These are phyloP conservation scores for Exophiala sp. DNA, from an alignment of 2,329 filamentous ascomycete species.

Conservation along the genomic window DNA sequence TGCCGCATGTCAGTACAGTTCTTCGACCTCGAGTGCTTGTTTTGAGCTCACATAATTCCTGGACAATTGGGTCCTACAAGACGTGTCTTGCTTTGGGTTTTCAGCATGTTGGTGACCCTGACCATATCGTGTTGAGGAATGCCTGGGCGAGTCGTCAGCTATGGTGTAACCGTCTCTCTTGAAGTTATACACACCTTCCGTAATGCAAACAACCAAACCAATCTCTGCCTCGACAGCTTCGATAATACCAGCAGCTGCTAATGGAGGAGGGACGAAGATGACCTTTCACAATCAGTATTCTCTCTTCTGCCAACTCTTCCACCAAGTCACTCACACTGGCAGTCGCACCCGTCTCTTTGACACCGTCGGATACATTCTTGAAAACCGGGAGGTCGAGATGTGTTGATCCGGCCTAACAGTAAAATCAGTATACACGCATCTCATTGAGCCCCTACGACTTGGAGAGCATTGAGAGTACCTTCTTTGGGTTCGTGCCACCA, in stretches of 20 bases:
- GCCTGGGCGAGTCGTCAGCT: conserved; percentile 44
- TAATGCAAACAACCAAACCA: conserved; percentile 76
- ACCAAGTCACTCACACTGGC: conserved; percentile 62
- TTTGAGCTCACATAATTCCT: conserved; percentile 97
- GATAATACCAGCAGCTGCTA: conserved; percentile 93
- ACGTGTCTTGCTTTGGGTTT: conserved; percentile 94
- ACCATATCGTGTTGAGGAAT: conserved; percentile 74
- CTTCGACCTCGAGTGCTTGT: conserved; percentile 67
- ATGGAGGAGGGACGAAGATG: conserved; percentile 87
- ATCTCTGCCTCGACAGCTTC: conserved; percentile 93
- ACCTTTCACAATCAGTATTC: conserved; percentile 1
- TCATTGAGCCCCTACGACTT: neutral
- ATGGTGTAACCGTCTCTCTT: neutral
- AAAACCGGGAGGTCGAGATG: conserved; percentile 94
- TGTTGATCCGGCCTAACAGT: conserved; percentile 63
- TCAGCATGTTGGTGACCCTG: conserved; percentile 95
- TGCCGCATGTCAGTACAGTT: conserved; percentile 60
- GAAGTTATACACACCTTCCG: conserved; percentile 43
- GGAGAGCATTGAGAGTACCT: conserved; percentile 40
- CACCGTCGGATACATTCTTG: conserved; percentile 78
- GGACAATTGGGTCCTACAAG: conserved; percentile 98
- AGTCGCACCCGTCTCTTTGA: conserved; percentile 84
- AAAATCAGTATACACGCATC: conserved; percentile 3
- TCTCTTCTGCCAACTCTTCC: neutral
- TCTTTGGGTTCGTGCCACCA: conserved; percentile 98